Base-by-base conservation (phyloP, 1,139 yeast species). In the Hyphopichia buzzinii region DNA sequence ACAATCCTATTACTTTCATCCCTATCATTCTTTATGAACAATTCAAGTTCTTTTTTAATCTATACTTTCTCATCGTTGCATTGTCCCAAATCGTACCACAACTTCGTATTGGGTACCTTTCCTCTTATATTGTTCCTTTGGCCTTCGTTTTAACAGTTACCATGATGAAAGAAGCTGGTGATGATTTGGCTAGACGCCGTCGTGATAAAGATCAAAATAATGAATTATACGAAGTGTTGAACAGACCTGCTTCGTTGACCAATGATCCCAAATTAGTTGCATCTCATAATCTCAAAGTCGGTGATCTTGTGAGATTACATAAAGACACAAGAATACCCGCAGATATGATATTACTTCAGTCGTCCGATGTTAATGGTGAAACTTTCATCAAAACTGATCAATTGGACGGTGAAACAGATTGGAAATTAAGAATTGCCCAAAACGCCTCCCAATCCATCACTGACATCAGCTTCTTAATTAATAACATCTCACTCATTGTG, bases 371-470 rank as follows among this genome's bases (percentile, higher is more conserved):
- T 5, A 72, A 76, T 7, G 98, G 97, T 4, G 99, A 92, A 57
- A 78, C 92, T 1, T 94, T 94, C 53, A 86, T 94, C 46, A 85
- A 95, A 51, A 94, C 99, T 0, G 99, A 94, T 64, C 99, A 94
- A 59, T 69, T 94, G 37, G 99, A 94, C 59, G 99, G 99, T 50
- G 99, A 94, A 58, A 94, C 99, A 8, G 99, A 94, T 62, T 94
- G 99, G 99, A 94, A 94, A 57, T 69, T 94, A 39, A 70, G 96
- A 48, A 67, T 86, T 23, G 94, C 97, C 0, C 74, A 81, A 36
- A 74, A 81, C 8, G 55, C 80, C 21, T 87, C 97, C 0, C 97
- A 92, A 59, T 51, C 48, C 5, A 42, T 79, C 33, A 54, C 77
- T 0, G 63, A 65, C 36, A 63, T 74, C 12, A 26, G 49, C n/a